Evolutionary conservation across 2,329 filamentous ascomycete genomes (phyloP), one percentile per base, ranked within the genome.

Genomic region (Colletotrichum nymphaeae): DNA sequence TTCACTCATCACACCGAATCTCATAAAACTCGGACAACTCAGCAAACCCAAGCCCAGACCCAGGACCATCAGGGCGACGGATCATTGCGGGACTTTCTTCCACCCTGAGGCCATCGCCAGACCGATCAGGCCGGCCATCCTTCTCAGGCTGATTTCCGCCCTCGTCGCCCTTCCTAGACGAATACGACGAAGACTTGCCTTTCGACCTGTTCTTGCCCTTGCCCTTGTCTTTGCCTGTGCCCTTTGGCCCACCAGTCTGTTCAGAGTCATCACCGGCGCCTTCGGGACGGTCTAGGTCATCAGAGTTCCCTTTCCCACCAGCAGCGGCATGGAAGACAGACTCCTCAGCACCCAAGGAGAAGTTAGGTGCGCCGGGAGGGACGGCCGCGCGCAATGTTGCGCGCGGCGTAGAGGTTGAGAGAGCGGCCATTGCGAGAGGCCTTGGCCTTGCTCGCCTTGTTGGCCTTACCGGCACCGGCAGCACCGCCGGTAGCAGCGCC

Each of bases 1-100:
- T 12, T 69, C 53, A 69, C 60, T 69, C 62, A 58, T 66, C 67
- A 55, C 67, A 70, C 30, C 19, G 22, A 55, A 70, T 70, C 37
- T 70, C 62, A 19, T 30, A 70, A n/a, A 59, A 70, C 9, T 70
- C 53, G 22, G 57, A 70, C 55, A 70, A 35, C 22, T 66, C 42
- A 26, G 12, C 9, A 8, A 66, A 59, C 2, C n/a, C 42, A 16
- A 55, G 35, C 12, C 67, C 60, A 30, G 60, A 37, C 8, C n/a
- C 60, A 22, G 67, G 26, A 11, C 28, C 58, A 19, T 52, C 49
- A 30, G 63, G 59, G 3, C 63, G 14, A 26, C 52, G 35, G 30
- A 35, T 52, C 67, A 52, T 19, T 16, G 52, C 67, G 14, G 53
- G 7, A 46, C 62, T 69, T 9, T 69, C 53, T 49, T 69, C 58